phyloP scores from a whole-genome alignment of 208 protist genomes.

The Leishmania major region DNA sequence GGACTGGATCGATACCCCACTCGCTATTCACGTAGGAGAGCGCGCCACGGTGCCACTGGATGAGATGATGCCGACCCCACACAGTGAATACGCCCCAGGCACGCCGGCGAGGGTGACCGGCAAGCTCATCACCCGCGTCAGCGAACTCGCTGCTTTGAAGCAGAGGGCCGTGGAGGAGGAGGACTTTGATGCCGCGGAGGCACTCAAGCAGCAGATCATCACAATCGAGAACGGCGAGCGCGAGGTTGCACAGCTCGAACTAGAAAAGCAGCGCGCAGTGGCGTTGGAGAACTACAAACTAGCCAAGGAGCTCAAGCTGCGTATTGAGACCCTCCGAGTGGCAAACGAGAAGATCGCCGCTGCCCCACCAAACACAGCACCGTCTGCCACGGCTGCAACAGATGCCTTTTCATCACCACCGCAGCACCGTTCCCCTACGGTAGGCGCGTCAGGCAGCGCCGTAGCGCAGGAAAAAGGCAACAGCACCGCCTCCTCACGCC shows the following conservation, averaged over 20 bases:
- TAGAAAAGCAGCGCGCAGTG: conserved; percentile 74
- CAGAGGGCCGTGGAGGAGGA: conserved; percentile 74
- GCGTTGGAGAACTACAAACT: conserved; percentile 73
- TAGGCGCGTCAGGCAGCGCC: neutral
- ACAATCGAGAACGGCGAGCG: conserved; percentile 43
- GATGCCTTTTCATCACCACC: neutral
- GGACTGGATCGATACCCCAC: conserved; percentile 27
- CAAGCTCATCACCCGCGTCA: conserved; percentile 33
- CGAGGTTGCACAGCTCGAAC: conserved; percentile 61
- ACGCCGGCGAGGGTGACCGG: conserved; percentile 14
- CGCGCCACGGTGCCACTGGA: conserved; percentile 59
- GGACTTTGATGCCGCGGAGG: conserved; percentile 87
- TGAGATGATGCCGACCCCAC: conserved; percentile 71
- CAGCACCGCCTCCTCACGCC: neutral
- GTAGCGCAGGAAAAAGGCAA: neutral
- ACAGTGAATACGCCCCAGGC: conserved; percentile 32
- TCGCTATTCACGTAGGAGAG: conserved; percentile 58
- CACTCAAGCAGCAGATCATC: conserved; percentile 67
- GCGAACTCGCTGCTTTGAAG: conserved; percentile 61
- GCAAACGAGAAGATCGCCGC: conserved; percentile 11
- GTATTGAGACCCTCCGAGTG: conserved; percentile 65
- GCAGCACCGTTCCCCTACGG: neutral
- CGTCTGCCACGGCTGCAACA: neutral
- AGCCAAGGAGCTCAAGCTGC: conserved; percentile 81
- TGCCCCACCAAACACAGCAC: neutral